These are phyloP conservation scores for Erythrobasidium yunnanense DNA, from an alignment of 768 basidiomycete species.

Conservation along the genomic window DNA sequence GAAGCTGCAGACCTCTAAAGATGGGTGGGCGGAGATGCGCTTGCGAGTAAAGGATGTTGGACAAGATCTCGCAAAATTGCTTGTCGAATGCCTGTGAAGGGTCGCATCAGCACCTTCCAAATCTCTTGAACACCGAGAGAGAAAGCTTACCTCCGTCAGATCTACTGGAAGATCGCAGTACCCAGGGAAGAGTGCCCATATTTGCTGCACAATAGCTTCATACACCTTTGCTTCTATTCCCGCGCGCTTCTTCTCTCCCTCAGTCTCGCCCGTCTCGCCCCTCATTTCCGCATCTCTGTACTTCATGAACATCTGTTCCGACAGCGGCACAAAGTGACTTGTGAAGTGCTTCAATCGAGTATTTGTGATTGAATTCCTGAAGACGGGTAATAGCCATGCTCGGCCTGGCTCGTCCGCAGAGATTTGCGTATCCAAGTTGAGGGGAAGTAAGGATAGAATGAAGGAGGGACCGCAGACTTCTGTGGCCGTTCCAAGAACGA, in stretches of 20 bases:
- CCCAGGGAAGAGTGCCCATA: slow-evolving; percentile 82
- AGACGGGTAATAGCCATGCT: slow-evolving; percentile 80
- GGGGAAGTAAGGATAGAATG: slow-evolving; percentile 60
- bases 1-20: slow-evolving; percentile 63
- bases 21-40: slow-evolving; percentile 69
- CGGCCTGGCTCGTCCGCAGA: slow-evolving; percentile 67
- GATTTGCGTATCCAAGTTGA: slow-evolving; percentile 70
- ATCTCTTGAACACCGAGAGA: no score
- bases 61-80: slow-evolving; percentile 75
- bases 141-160: slow-evolving; percentile 53
- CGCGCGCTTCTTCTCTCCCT: background rate
- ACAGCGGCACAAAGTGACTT: slow-evolving; percentile 81
- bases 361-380: slow-evolving; percentile 57
- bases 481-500: slow-evolving; percentile 66
- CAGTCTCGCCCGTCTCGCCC: slow-evolving; percentile 50
- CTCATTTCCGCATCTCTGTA: slow-evolving; percentile 51
- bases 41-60: slow-evolving; percentile 84
- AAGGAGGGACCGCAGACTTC: slow-evolving; percentile 72
- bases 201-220: slow-evolving; percentile 82
- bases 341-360: slow-evolving; percentile 79
- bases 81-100: slow-evolving; percentile 56
- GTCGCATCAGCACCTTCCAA: background rate
- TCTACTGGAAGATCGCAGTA: slow-evolving; percentile 78
- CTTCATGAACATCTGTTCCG: slow-evolving; percentile 80
- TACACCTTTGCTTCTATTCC: slow-evolving; percentile 79